phyloP scores from a whole-genome alignment of 2,329 filamentous ascomycete genomes.

The Xylariaceae sp. region DNA sequence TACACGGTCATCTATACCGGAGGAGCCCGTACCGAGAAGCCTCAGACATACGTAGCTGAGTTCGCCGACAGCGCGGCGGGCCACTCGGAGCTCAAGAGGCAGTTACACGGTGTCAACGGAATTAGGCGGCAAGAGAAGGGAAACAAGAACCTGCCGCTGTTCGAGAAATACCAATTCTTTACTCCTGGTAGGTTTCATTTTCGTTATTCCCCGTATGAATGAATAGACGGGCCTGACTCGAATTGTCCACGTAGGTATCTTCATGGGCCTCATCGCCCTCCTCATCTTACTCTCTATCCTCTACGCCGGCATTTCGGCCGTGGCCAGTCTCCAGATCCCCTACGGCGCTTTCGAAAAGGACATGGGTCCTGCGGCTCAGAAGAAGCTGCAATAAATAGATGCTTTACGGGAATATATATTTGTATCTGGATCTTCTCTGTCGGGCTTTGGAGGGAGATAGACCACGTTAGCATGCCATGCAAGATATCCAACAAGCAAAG shows the following conservation, averaged over 20 bases:
- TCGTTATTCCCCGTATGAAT: not conserved
- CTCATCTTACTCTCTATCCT: constrained; percentile 73
- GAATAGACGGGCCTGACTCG: not conserved
- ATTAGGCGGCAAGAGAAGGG: constrained; percentile 38
- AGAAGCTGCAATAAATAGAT: constrained; percentile 59
- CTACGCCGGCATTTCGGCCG: constrained; percentile 69
- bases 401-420: constrained; percentile 1
- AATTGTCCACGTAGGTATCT: constrained; percentile 59
- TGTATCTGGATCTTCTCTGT: not conserved
- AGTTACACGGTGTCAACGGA: constrained; percentile 31
- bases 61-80: constrained; percentile 49
- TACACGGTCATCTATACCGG: constrained; percentile 78
- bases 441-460: not conserved
- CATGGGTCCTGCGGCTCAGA: constrained; percentile 82
- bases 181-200: constrained; percentile 63
- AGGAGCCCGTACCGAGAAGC: constrained; percentile 47
- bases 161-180: constrained; percentile 93
- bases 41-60: constrained; percentile 59
- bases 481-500: constrained; percentile 8
- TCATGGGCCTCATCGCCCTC: constrained; percentile 73
- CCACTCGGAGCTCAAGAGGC: constrained; percentile 72
- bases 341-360: constrained; percentile 97
- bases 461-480: not conserved
- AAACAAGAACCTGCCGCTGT: constrained; percentile 55
- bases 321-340: constrained; percentile 78